Base-by-base conservation (phyloP, 805 yeast genomes). In the Wickerhamia fluorescens region DNA sequence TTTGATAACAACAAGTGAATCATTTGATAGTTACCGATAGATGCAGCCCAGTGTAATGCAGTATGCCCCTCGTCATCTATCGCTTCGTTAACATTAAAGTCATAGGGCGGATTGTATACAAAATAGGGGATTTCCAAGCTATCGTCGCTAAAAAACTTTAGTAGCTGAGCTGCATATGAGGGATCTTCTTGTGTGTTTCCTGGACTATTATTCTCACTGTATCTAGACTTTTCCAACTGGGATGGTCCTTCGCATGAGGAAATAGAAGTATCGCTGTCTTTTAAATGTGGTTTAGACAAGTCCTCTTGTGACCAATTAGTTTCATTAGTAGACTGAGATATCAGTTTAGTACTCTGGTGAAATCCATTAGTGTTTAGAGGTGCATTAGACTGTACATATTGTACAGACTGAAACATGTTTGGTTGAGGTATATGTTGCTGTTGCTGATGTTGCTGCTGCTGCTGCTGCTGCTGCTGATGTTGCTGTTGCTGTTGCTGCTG, bases 31-130 rank as follows among this genome's bases (percentile, higher is more conserved):
- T 79, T 84, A 3, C 97, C 98, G 73, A 92, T 86, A 1, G 97
- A 82, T 36, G 96, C 86, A 0, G 97, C 95, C 96, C 97, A 92
- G 56, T 92, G 98, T 42, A 92, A 76, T 2, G 95, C 81, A 0
- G 96, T 83, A 49, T 92, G 94, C 2, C 95, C 94, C 48, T 92
- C 96, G 34, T 84, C 88, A 51, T 92, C 98, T 15, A 92, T 84
- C 4, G 86, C 77, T 30, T 81, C 84, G 49, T 77, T 59, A 36
- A 83, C 69, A 40, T 82, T 74, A 43, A 81, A 78, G 30, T 72
- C 79, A 14, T 68, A 63, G 2, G 82, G 77, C 1, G 85, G 79
- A 40, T 74, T 66, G 21, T 69, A 58, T 10, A 84, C 58, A 45
- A 82, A 76, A 14, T 69, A 73, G 0, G 94, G 94, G 16, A 82